Base-by-base conservation (phyloP, 179 eudicot species). In the Spinacia oleracea region DNA sequence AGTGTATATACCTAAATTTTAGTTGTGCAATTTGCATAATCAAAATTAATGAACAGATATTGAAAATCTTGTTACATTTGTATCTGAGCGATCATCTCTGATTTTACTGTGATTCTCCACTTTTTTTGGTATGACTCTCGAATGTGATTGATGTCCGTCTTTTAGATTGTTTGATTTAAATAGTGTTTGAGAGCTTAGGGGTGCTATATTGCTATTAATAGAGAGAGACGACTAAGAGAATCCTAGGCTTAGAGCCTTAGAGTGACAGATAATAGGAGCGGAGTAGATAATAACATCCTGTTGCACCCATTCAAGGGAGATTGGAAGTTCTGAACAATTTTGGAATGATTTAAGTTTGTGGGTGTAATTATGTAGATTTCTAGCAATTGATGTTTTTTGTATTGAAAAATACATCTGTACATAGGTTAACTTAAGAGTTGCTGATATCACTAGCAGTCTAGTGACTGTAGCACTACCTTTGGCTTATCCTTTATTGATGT, bases 391-490 rank as follows among this genome's bases (percentile, higher is more conserved):
- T 67, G 74, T 43, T 29, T 55, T 59, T 12, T 71, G 51, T 9
- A 31, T n/a, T 34, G 45, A 55, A 40, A 40, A 9, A 6, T 62
- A 8, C 20, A 2, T 43, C 29, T 40, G 21, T 21, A 6, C 14
- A 64, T 18, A 29, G 8, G 5, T 62, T 76, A 6, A 14, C 25
- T 38, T 35, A 15, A 12, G 50, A 4, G 20, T 15, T 23, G 75
- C 76, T 70, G 66, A 42, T 46, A 27, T 29, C 11, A 11, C 29
- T 74, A 18, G 6, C 42, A 62, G 35, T 55, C 43, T 74, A 27
- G n/a, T n/a, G n/a, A n/a, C n/a, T n/a, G n/a, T n/a, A n/a, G 7
- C 29, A 63, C 59, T 55, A 45, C 48, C 63, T 71, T 69, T 60
- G 32, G 55, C 1, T 23, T 53, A 38, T 8, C 35, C 42, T 59